These are phyloP conservation scores for Leucosporidium creatinivorum DNA, from an alignment of 768 basidiomycete species.

Conservation along the genomic window DNA sequence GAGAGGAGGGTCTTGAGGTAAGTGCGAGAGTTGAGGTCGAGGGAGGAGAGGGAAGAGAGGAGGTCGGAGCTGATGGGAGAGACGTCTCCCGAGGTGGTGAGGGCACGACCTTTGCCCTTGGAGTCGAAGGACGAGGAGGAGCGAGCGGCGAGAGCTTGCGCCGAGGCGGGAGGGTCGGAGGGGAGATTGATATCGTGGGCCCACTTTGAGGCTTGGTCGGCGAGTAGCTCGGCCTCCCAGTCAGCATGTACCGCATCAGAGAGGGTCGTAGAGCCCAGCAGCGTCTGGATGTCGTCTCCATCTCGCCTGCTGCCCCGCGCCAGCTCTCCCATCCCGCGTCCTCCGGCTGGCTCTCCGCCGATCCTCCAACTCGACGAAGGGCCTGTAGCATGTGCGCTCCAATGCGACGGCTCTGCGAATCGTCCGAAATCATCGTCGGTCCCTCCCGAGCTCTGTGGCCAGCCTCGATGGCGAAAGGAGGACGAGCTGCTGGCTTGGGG, in stretches of 20 bases:
- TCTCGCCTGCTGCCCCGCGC: not conserved
- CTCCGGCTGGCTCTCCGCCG: not conserved
- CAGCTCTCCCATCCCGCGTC: too few species aligned
- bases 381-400: too few species aligned
- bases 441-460: not conserved
- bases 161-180: conserved; percentile 11
- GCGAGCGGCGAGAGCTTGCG: not conserved
- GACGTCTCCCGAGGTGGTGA: not conserved
- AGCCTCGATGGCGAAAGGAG: not conserved
- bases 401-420: not conserved
- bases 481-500: not conserved
- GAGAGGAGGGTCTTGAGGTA: conserved; percentile 27
- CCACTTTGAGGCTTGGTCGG: not conserved
- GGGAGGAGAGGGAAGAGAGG: conserved; percentile 18
- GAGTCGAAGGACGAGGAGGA: not conserved
- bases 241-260: conserved; percentile 14
- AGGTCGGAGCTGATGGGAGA: conserved; percentile 15
- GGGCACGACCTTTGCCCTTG: not conserved
- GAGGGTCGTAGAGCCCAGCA: not conserved
- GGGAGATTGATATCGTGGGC: not conserved
- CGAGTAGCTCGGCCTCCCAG: conserved; percentile 21
- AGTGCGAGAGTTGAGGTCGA: conserved; percentile 19
- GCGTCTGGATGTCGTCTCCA: not conserved
- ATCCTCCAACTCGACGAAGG: too few species aligned
- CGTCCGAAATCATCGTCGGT: conserved; percentile 10